Conservation (phyloP, 1,284 basidiomycete species). For the Ganoderma sinense region DNA sequence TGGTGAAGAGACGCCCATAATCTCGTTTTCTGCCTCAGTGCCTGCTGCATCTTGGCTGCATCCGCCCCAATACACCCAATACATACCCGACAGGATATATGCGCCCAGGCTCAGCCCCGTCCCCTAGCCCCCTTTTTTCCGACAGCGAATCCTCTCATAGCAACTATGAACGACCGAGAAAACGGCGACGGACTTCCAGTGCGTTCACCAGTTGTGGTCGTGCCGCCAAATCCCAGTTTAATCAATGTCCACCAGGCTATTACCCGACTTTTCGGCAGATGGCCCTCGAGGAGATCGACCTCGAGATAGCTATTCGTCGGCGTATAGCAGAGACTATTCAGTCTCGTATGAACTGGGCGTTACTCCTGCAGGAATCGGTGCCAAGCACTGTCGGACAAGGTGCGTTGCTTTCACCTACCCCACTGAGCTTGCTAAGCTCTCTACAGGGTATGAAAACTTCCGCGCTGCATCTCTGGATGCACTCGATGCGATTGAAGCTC, state of each 20-base stretch:
- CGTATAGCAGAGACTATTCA: constrained; percentile 63
- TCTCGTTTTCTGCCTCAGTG: not conserved
- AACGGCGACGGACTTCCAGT: constrained; percentile 4
- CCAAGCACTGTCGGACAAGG: constrained; percentile 32
- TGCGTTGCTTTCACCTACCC: not conserved
- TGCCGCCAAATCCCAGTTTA: not conserved
- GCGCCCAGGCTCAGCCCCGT: not conserved
- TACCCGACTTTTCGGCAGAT: constrained; percentile 34
- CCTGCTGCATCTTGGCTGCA: too few relatives aligned
- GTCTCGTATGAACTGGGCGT: constrained; percentile 73
- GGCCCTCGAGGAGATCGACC: constrained; percentile 60
- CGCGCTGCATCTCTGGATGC: constrained; percentile 64
- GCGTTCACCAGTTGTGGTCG: not conserved
- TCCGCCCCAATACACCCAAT: not conserved
- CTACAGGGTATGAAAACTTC: constrained; percentile 39
- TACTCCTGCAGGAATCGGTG: constrained; percentile 61
- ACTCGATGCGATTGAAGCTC: constrained; percentile 59
- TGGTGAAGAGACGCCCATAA: not conserved
- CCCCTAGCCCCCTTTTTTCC: not conserved
- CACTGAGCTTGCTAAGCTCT: too few relatives aligned
- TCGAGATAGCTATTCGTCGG: constrained; percentile 68
- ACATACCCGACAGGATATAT: not conserved
- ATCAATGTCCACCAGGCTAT: constrained; percentile 7
- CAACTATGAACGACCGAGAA: constrained; percentile 7
- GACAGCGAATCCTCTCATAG: not conserved